Evolutionary conservation across 495 filamentous ascomycete genomes (phyloP).

Genomic region (Neurospora tetraspora): DNA sequence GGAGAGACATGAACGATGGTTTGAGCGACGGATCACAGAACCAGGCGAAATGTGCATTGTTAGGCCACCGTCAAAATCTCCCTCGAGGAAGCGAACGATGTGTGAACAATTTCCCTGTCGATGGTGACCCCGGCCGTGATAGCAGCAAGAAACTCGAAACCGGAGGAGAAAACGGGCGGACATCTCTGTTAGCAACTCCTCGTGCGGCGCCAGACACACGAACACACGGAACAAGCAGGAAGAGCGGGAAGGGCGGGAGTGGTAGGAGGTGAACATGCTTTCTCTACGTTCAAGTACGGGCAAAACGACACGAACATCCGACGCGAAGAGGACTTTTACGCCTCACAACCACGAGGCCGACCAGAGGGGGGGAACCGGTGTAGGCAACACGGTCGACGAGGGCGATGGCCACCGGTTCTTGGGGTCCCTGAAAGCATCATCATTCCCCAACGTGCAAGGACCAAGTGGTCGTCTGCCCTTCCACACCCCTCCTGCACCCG

Average conservation of each 20-base stretch:
- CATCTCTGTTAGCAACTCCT: neutral
- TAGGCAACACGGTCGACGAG: neutral
- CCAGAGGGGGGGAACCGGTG: neutral
- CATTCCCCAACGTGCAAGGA: neutral
- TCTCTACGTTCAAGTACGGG: neutral
- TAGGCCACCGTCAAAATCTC: neutral
- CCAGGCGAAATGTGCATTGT: neutral
- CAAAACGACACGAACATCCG: neutral
- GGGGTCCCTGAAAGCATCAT: neutral
- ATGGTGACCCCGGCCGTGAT: accelerated
- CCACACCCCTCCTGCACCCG: neutral
- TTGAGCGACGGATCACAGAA: neutral
- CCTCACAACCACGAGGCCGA: neutral
- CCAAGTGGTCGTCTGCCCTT: neutral
- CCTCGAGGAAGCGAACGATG: neutral
- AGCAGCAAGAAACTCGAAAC: neutral
- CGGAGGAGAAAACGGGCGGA: neutral
- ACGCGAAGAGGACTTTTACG: neutral
- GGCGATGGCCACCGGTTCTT: neutral
- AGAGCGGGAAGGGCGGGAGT: neutral
- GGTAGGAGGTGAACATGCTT: neutral
- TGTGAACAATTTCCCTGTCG: neutral
- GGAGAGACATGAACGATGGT: neutral
- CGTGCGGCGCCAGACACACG: neutral
- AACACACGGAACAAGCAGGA: neutral